phyloP scores from a whole-genome alignment of 148 eudicot species.

The Fagopyrum homotropicum region DNA sequence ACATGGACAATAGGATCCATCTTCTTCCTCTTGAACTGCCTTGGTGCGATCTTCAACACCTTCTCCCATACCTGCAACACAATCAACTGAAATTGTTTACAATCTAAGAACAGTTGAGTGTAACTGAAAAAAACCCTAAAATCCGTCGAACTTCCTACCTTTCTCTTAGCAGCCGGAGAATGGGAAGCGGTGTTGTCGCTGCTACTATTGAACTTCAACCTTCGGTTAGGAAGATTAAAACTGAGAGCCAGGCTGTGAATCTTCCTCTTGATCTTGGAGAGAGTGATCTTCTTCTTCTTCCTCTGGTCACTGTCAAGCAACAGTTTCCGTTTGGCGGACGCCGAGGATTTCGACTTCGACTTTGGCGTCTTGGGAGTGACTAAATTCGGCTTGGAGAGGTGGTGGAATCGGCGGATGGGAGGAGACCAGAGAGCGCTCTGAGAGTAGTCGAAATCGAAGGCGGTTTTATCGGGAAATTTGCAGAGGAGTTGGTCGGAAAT shows the following conservation, averaged over 20 bases:
- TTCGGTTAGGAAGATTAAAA: conserved; percentile 5
- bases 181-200: not conserved
- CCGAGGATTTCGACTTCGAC: not conserved
- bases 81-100: conserved; percentile 14
- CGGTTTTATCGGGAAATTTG: conserved; percentile 66
- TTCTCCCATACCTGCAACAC: conserved; percentile 36
- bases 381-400: conserved; percentile 9
- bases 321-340: conserved; percentile 23
- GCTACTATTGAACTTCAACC: not conserved
- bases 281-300: conserved; percentile 19
- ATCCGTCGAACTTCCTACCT: not conserved
- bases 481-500: conserved; percentile 42
- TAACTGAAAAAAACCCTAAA: conserved; percentile 10
- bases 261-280: not conserved
- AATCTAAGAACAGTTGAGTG: conserved; percentile 18
- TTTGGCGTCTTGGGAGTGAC: conserved; percentile 20
- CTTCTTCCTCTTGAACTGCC: conserved; percentile 31
- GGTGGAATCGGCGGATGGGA: conserved; percentile 34
- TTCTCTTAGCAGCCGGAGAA: not conserved
- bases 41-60: conserved; percentile 30
- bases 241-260: not conserved
- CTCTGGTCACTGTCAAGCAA: conserved; percentile 22
- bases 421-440: conserved; percentile 91
- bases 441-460: conserved; percentile 67
- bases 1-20: conserved; percentile 15